Evolutionary conservation across 306 rosid genomes (phyloP), one percentile per base, ranked within the genome.

Genomic region (Cucurbita pepo): DNA sequence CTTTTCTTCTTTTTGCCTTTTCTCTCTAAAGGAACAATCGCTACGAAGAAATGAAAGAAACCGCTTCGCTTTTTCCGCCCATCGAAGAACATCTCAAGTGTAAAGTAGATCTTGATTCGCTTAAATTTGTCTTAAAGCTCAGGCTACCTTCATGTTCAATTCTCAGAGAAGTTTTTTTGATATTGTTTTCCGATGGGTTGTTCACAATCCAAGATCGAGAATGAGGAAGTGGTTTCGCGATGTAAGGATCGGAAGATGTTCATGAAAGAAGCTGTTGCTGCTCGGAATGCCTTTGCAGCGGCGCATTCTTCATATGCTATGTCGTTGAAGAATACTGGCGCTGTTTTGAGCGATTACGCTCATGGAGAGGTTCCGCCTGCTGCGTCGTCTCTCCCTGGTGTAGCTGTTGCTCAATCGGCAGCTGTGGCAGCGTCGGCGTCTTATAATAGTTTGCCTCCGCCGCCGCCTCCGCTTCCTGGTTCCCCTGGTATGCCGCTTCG

Each of bases 201-300:
- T 72, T 74, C 79, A 41, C 97, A 94, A 75, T 94, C 99, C 0
- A 94, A 89, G 85, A 94, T 94, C 87, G 97, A 94, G 80, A 94
- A 94, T 86, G 97, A 94, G 60, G 99, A 94, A 72, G 90, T 95
- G 0, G 92, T 94, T 59, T 78, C 87, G 1, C 89, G 97, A 3
- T 94, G 99, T 85, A 94, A 88, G 66, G 90, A 91, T 0, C 96
- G 99, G 4, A 94, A 87, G 80, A 83, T 54, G 1, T 80, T 21
- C 78, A 94, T 94, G 89, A 94, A 89, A 61, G 92, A 86, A 0
- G 90, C 95, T 0, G 96, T 94, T 3, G 13, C 91, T 0, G 62
- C 85, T 1, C 89, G 99, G 9, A 91, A 95, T 82, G 96, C 91
- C 61, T 91, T 95, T 70, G 97, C 97, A 56, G 96, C 97, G 40